Conservation (phyloP, 352 stramenopile species). For the Phytophthora vignae region DNA sequence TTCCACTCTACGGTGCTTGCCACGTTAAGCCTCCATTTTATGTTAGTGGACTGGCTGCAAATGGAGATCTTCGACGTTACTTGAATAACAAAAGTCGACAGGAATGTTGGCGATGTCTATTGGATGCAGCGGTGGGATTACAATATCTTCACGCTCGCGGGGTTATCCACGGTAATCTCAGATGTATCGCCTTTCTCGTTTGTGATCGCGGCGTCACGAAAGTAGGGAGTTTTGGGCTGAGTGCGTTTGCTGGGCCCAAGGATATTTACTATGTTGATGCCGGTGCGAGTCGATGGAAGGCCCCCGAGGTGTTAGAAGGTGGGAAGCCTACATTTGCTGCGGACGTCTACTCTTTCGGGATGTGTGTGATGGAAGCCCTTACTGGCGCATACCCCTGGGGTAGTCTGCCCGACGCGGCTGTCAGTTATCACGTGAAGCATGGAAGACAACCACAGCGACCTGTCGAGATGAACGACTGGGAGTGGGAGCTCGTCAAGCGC, state of each 20-base stretch:
- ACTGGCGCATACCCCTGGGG: background rate
- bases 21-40: background rate
- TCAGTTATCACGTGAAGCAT: background rate
- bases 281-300: background rate
- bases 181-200: background rate
- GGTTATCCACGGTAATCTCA: background rate
- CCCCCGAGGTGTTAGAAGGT: background rate
- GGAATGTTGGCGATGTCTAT: background rate
- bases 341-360: slow-evolving; percentile 2
- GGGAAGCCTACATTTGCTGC: background rate
- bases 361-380: background rate
- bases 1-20: background rate
- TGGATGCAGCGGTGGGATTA: background rate
- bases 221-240: background rate
- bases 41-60: background rate
- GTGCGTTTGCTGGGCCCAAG: background rate
- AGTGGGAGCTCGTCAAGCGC: background rate
- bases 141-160: background rate
- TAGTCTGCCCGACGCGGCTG: background rate
- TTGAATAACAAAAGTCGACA: background rate
- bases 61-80: background rate
- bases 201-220: background rate
- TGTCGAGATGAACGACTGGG: background rate
- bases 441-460: background rate
- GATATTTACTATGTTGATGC: background rate